Conservation (phyloP, 2,329 filamentous ascomycete genomes). For the Hyphodiscus sp. region DNA sequence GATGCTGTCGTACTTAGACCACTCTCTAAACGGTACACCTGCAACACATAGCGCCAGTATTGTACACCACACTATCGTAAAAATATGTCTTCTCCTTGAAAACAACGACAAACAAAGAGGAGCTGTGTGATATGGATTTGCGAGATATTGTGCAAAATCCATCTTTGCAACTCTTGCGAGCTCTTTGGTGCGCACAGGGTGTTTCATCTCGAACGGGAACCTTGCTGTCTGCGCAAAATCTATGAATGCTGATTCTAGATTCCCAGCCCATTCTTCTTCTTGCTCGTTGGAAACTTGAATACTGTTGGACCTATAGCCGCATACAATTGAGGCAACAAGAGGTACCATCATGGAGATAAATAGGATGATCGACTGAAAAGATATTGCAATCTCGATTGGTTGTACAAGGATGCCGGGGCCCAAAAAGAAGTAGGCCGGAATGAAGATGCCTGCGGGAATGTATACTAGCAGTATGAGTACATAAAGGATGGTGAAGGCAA, state of each 20-base stretch:
- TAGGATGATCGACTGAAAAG: slow-evolving; percentile 5
- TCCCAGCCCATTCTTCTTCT: slow-evolving; percentile 6
- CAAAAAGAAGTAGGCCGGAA: slow-evolving; percentile 1
- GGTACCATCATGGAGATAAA: slow-evolving; percentile 6
- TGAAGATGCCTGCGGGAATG: not conserved
- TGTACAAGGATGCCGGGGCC: not conserved
- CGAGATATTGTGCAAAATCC: slow-evolving; percentile 4
- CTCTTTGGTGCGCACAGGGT: slow-evolving; percentile 1
- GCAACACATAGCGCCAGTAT: slow-evolving; percentile 1
- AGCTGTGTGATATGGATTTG: slow-evolving; percentile 5
- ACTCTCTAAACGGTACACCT: slow-evolving; percentile 2
- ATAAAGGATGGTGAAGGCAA: not conserved
- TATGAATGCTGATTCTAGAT: slow-evolving; percentile 6
- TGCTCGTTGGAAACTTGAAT: slow-evolving; percentile 5
- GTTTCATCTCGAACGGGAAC: not conserved
- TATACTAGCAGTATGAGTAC: slow-evolving; percentile 1
- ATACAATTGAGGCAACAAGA: not conserved
- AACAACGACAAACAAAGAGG: slow-evolving; percentile 1
- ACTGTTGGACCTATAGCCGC: slow-evolving; percentile 4
- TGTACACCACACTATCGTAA: not conserved
- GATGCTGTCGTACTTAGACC: no score
- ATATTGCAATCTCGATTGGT: slow-evolving; percentile 4
- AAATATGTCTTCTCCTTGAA: slow-evolving; percentile 5
- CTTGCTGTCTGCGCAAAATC: slow-evolving; percentile 1
- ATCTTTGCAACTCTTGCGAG: not conserved